phyloP scores from a whole-genome alignment of 2,329 filamentous ascomycete genomes.

The Fusarium tjaetaba region DNA sequence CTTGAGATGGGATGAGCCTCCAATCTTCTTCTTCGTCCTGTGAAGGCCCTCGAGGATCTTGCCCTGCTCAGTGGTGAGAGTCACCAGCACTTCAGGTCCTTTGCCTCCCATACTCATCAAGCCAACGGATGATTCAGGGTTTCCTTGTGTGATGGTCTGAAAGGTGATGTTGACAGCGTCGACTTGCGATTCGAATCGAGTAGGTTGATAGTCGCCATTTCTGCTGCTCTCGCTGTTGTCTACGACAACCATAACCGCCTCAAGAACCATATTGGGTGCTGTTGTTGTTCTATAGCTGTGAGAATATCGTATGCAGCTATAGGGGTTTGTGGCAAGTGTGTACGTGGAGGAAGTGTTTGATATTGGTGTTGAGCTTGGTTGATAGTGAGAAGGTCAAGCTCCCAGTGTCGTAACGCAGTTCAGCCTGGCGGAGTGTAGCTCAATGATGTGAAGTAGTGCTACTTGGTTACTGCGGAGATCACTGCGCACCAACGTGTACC shows the following conservation, averaged over 20 bases:
- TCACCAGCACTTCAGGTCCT: slow-evolving; percentile 96
- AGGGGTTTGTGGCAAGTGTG: slow-evolving; percentile 1
- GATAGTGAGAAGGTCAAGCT: slow-evolving; percentile 46
- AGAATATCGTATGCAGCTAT: not conserved
- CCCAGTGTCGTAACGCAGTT: slow-evolving; percentile 56
- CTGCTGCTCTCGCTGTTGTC: slow-evolving; percentile 99
- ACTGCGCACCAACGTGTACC: slow-evolving; percentile 7
- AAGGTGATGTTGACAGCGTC: slow-evolving; percentile 97
- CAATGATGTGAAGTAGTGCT: slow-evolving; percentile 32
- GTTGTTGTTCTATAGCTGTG: slow-evolving; percentile 22
- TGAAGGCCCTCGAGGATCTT: slow-evolving; percentile 94
- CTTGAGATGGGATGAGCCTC: slow-evolving; percentile 85
- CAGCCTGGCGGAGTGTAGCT: slow-evolving; percentile 53
- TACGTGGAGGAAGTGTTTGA: not conserved
- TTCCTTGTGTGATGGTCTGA: slow-evolving; percentile 92
- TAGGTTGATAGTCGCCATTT: slow-evolving; percentile 93
- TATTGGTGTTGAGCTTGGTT: slow-evolving; percentile 38
- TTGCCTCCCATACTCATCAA: slow-evolving; percentile 99
- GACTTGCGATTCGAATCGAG: slow-evolving; percentile 94
- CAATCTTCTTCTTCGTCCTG: slow-evolving; percentile 89
- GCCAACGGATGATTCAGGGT: slow-evolving; percentile 96
- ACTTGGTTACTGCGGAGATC: slow-evolving; percentile 14
- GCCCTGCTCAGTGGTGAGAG: slow-evolving; percentile 94
- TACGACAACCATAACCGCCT: slow-evolving; percentile 99
- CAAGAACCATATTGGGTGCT: slow-evolving; percentile 86